Percentiles rank a stretch among this genome's conserved stretches.
Conservation (phyloP, 2,329 filamentous ascomycete species). For the Botryotinia convoluta region DNA sequence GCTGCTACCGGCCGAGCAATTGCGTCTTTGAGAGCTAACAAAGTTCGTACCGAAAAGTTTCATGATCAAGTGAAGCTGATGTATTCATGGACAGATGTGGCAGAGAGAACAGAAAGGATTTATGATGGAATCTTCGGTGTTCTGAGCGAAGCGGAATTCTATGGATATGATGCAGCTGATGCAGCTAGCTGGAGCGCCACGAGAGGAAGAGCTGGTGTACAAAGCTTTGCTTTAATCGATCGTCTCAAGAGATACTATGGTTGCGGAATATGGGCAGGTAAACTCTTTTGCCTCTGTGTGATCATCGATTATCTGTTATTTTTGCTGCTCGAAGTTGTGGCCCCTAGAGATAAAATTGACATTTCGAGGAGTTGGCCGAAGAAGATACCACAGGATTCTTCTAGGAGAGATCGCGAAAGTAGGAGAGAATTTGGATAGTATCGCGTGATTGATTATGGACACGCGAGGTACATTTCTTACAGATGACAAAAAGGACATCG, state of each 20-base stretch:
- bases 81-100: slow-evolving; percentile 98
- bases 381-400: slow-evolving; percentile 47
- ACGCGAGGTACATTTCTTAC: not conserved
- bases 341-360: slow-evolving; percentile 82
- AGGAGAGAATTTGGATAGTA: not conserved
- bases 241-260: slow-evolving; percentile 95
- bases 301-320: slow-evolving; percentile 93
- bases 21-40: slow-evolving; percentile 77
- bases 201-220: slow-evolving; percentile 65
- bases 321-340: slow-evolving; percentile 81
- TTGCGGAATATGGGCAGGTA: slow-evolving; percentile 97
- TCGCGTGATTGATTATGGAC: not conserved
- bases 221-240: slow-evolving; percentile 91
- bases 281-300: slow-evolving; percentile 92
- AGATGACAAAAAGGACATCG: not conserved
- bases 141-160: slow-evolving; percentile 84
- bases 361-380: slow-evolving; percentile 89
- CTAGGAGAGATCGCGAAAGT: slow-evolving; percentile 9
- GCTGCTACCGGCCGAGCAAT: slow-evolving; percentile 87
- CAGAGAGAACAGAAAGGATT: slow-evolving; percentile 87
- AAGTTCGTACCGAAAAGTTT: slow-evolving; percentile 87
- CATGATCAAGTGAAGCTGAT: slow-evolving; percentile 97
- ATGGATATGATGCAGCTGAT: slow-evolving; percentile 71
- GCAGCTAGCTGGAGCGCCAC: slow-evolving; percentile 64
- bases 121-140: slow-evolving; percentile 89